phyloP scores from a whole-genome alignment of 805 yeast species.

The Teunomyces funiuensis region DNA sequence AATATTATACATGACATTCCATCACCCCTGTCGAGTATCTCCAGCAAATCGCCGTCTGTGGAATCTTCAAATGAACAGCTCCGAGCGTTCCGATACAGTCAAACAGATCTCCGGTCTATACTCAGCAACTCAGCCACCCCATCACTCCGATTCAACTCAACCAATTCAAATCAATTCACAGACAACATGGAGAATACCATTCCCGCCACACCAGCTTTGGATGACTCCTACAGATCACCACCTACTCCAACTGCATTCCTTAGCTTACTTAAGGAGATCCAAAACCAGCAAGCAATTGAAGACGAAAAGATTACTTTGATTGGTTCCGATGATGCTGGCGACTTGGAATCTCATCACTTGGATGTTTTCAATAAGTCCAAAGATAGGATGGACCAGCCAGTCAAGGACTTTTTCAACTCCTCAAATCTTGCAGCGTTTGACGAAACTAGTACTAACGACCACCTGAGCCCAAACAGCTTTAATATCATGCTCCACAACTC shows the following conservation, averaged over 20 bases:
- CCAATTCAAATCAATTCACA: background rate
- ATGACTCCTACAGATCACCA: background rate
- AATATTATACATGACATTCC: background rate
- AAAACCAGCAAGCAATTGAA: background rate
- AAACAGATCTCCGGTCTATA: conserved; percentile 13
- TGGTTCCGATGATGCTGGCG: background rate
- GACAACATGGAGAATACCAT: background rate
- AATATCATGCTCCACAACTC: background rate
- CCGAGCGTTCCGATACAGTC: conserved; percentile 10
- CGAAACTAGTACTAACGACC: background rate
- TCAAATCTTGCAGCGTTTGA: background rate
- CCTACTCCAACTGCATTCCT: conserved; percentile 3
- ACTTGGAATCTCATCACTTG: background rate
- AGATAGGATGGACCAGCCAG: background rate
- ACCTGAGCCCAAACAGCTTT: background rate
- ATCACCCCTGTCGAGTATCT: background rate
- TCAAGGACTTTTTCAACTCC: background rate
- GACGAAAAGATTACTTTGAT: background rate
- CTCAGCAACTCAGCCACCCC: background rate
- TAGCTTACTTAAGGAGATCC: background rate
- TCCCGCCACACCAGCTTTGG: background rate
- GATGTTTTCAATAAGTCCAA: background rate
- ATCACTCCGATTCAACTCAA: background rate
- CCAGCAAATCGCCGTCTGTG: background rate
- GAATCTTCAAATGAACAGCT: conserved; percentile 3